These are phyloP conservation scores for Aspergillus fructus DNA, from an alignment of 2,329 filamentous ascomycete genomes.

Conservation along the genomic window DNA sequence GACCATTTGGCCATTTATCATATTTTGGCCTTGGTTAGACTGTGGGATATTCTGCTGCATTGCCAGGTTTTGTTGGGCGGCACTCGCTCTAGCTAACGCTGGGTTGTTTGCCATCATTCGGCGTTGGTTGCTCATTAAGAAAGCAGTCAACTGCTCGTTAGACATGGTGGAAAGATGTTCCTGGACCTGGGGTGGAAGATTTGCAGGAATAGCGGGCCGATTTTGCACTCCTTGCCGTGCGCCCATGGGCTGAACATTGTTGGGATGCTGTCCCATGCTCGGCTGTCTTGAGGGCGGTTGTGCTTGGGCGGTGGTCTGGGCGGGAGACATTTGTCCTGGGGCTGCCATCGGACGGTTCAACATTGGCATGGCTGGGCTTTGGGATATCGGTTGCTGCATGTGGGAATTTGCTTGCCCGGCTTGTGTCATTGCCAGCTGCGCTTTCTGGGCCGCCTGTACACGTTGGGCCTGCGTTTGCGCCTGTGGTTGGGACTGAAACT, in stretches of 20 bases:
- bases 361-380: conserved; percentile 43
- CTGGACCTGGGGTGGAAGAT: conserved; percentile 35
- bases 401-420: conserved; percentile 45
- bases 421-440: conserved; percentile 47
- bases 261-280: conserved; percentile 33
- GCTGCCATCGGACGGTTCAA: conserved; percentile 44
- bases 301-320: conserved; percentile 32
- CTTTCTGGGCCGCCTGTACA: conserved; percentile 45
- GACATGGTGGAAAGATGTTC: conserved; percentile 37
- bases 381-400: conserved; percentile 37
- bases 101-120: conserved; percentile 31
- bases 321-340: conserved; percentile 39
- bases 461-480: conserved; percentile 41
- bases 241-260: conserved; percentile 23
- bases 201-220: conserved; percentile 34
- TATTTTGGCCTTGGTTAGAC: conserved; percentile 30
- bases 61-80: conserved; percentile 28
- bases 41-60: conserved; percentile 34
- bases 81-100: conserved; percentile 31
- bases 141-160: conserved; percentile 33
- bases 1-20: conserved; percentile 33
- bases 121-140: conserved; percentile 35
- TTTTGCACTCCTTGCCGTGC: conserved; percentile 33
- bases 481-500: conserved; percentile 38
- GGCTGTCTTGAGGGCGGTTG: conserved; percentile 35